Evolutionary conservation across 108 stramenopile species (phyloP).

Genomic region (Cylindrotheca closterium): DNA sequence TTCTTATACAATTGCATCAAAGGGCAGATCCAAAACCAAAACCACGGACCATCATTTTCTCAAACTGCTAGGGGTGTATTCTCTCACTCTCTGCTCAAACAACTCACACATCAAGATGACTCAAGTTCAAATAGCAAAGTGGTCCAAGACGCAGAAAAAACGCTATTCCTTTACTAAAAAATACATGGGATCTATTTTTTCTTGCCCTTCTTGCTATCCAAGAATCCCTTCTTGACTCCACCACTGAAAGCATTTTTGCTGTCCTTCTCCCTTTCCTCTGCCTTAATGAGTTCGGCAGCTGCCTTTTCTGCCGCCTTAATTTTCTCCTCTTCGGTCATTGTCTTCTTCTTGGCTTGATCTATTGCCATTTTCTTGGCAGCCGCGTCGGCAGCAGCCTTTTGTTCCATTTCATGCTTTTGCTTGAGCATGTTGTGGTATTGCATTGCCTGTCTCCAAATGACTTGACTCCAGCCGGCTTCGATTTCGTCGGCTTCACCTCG

Average conservation of each 20-base stretch:
- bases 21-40: too few relatives aligned
- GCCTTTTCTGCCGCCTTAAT: conserved; percentile 49
- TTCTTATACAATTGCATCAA: too few relatives aligned
- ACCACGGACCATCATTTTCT: too few relatives aligned
- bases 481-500: conserved; percentile 89
- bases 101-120: too few relatives aligned
- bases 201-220: conserved; percentile 47
- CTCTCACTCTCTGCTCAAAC: too few relatives aligned
- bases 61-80: too few relatives aligned
- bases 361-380: conserved; percentile 56
- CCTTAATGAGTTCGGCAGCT: conserved; percentile 68
- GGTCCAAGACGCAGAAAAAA: too few relatives aligned
- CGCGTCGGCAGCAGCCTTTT: conserved; percentile 46
- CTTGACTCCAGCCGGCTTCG: conserved; percentile 89
- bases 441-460: conserved; percentile 92
- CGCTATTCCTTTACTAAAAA: too few relatives aligned
- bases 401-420: conserved; percentile 77
- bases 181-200: too few relatives aligned
- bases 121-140: too few relatives aligned
- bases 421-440: conserved; percentile 91
- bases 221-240: conserved; percentile 80
- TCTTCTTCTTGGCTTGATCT: conserved; percentile 46
- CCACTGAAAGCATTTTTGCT: conserved; percentile 69
- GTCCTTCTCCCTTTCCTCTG: conserved; percentile 71
- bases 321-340: conserved; percentile 48